phyloP scores from a whole-genome alignment of 176 grass and related monocot species.

The Oryza punctata region DNA sequence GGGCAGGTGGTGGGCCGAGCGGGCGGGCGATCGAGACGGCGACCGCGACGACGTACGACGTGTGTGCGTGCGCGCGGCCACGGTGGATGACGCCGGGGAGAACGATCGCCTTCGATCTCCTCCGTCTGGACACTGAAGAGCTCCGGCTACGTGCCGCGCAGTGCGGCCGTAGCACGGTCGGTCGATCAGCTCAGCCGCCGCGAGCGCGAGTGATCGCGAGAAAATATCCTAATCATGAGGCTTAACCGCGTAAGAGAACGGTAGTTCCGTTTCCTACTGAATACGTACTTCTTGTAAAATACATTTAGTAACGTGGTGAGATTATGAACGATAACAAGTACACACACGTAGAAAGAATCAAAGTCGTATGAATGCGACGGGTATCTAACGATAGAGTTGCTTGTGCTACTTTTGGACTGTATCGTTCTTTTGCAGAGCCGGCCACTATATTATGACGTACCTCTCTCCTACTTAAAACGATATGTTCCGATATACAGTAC shows the following conservation, averaged over 20 bases:
- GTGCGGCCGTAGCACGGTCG: neutral
- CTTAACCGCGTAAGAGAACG: neutral
- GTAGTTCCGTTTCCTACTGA: neutral
- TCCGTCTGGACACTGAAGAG: no score
- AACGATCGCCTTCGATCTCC: neutral
- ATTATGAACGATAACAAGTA: neutral
- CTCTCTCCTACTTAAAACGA: neutral
- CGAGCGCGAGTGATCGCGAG: neutral
- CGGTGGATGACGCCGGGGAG: neutral
- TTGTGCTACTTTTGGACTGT: neutral
- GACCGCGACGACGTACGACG: neutral
- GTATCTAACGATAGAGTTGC: constrained; percentile 10
- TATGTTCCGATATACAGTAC: no score
- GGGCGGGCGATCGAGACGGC: neutral
- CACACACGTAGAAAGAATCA: constrained; percentile 37
- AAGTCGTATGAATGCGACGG: constrained; percentile 23
- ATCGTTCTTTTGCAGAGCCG: neutral
- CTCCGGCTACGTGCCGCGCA: no score
- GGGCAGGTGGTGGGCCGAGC: neutral
- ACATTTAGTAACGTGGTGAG: neutral
- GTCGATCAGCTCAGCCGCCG: neutral
- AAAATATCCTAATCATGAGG: neutral
- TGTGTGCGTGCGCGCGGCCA: neutral
- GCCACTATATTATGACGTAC: no score
- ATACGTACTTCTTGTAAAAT: neutral